Conservation (phyloP, 805 yeast species). For the Schizosaccharomyces octosporus region DNA sequence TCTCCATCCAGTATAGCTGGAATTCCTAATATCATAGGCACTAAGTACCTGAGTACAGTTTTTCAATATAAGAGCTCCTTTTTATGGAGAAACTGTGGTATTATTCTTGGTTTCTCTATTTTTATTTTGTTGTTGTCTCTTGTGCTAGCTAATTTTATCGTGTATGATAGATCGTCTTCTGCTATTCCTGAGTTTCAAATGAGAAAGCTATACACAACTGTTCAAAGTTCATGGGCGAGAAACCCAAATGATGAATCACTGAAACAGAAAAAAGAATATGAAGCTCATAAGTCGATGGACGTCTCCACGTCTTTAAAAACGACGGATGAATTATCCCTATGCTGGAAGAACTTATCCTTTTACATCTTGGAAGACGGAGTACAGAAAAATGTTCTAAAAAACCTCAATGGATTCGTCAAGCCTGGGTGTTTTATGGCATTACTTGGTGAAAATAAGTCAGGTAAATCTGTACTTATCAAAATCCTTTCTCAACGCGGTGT, state of each 20-base stretch:
- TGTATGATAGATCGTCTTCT: slow-evolving; percentile 20
- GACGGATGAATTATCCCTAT: slow-evolving; percentile 22
- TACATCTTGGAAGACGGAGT: slow-evolving; percentile 39
- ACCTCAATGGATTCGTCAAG: slow-evolving; percentile 62
- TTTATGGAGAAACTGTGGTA: slow-evolving; percentile 23
- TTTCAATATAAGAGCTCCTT: slow-evolving; percentile 23
- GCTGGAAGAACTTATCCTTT: slow-evolving; percentile 55
- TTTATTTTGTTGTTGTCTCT: slow-evolving; percentile 33
- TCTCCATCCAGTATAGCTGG: slow-evolving; percentile 36
- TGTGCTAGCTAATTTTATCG: slow-evolving; percentile 28
- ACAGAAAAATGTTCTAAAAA: slow-evolving; percentile 32
- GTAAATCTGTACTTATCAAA: slow-evolving; percentile 51
- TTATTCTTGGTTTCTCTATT: slow-evolving; percentile 28
- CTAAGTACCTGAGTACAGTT: slow-evolving; percentile 20
- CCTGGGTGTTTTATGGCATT: slow-evolving; percentile 63
- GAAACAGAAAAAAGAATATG: slow-evolving; percentile 12
- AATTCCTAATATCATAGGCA: slow-evolving; percentile 24
- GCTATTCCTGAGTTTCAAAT: slow-evolving; percentile 33
- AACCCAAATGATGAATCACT: slow-evolving; percentile 5
- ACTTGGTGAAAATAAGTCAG: slow-evolving; percentile 64
- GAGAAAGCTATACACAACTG: slow-evolving; percentile 8
- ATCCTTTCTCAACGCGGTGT: slow-evolving; percentile 47
- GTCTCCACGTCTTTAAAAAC: neutral
- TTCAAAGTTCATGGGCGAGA: slow-evolving; percentile 3
- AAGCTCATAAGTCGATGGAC: neutral